Base-by-base conservation (phyloP, 306 rosid species). In the Corylus heterophylla region DNA sequence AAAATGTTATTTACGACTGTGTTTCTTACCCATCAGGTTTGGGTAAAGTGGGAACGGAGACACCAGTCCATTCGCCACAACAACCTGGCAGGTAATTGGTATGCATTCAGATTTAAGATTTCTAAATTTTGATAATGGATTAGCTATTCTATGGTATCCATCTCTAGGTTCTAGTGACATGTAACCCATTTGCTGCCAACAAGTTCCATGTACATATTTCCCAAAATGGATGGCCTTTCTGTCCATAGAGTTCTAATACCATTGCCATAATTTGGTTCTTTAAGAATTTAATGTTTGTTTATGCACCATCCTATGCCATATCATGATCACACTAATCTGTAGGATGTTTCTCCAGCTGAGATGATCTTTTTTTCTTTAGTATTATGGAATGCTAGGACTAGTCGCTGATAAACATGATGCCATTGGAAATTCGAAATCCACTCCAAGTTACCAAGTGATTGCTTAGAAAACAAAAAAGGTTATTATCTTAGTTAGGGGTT, bases 31-130 rank as follows among this genome's bases (percentile, higher is more conserved):
- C 74, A 49, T 69, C 68, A 95, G 98, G 98, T 77, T 88, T 95
- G 87, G 98, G 98, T 71, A 87, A 88, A 80, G 91, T 92, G 54
- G 98, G 96, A 79, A 83, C 48, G 75, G 89, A 88, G 85, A 92
- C 98, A 74, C 98, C 98, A 1, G 81, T 77, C 71, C 93, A 84
- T 87, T 92, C 97, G 13, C 98, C 98, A n/a, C 87, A 83, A 76
- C 92, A 87, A 76, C 55, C 49, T 51, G 83, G 78, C 78, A 91
- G 92, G 98, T 91, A 79, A 80, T 48, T 74, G n/a, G 50, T 25
- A 54, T 52, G 67, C 50, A 39, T 76, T 18, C 74, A 12, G 54
- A 52, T 76, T 63, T 17, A n/a, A 13, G 56, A 50, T 73, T 61
- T 12, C 37, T 31, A 61, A 5, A 25, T 61, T 27, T 22, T 61